A percentile compares a stretch with the other conserved stretches of the same genome.
These are phyloP conservation scores for Entomortierella parvispora DNA, from an alignment of 192 early-diverging fungal species.

Conservation along the genomic window DNA sequence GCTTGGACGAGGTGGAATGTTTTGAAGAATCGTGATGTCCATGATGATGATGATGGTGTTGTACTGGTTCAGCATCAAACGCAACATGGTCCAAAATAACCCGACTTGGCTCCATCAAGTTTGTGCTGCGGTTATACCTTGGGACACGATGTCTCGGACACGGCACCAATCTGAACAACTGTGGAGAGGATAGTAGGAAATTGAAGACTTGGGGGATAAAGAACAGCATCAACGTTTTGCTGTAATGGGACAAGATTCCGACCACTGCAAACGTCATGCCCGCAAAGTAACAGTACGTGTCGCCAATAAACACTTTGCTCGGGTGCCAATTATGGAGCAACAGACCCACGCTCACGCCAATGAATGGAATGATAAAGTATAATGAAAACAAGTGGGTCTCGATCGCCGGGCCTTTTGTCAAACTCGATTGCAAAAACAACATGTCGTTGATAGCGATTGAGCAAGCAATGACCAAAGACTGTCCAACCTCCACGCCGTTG, in stretches of 20 bases:
- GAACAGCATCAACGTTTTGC: conserved; percentile 92
- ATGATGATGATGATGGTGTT: background rate
- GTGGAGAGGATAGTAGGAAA: conserved; percentile 94
- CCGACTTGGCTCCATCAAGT: conserved; percentile 34
- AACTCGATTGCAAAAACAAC: conserved; percentile 65
- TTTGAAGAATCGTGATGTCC: background rate
- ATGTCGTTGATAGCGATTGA: conserved; percentile 83
- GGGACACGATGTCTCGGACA: conserved; percentile 98
- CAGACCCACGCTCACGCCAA: conserved; percentile 85
- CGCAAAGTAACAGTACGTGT: conserved; percentile 97
- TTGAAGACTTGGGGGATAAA: conserved; percentile 98
- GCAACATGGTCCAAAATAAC: conserved; percentile 33
- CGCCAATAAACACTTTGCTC: conserved; percentile 92
- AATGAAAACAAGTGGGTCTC: conserved; percentile 88
- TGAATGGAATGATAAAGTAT: conserved; percentile 94
- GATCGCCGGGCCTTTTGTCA: conserved; percentile 63
- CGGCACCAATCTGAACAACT: conserved; percentile 92
- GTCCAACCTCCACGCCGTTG: conserved; percentile 96
- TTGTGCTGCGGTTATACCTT: conserved; percentile 54
- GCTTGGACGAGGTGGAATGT: background rate
- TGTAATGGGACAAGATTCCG: conserved; percentile 93
- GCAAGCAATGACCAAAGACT: conserved; percentile 90
- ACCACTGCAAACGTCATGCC: conserved; percentile 99
- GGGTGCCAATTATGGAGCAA: conserved; percentile 95
- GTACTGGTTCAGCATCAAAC: conserved; percentile 8